These are phyloP conservation scores for Monosporozyma aquatica DNA, from an alignment of 805 yeast species.

Conservation along the genomic window DNA sequence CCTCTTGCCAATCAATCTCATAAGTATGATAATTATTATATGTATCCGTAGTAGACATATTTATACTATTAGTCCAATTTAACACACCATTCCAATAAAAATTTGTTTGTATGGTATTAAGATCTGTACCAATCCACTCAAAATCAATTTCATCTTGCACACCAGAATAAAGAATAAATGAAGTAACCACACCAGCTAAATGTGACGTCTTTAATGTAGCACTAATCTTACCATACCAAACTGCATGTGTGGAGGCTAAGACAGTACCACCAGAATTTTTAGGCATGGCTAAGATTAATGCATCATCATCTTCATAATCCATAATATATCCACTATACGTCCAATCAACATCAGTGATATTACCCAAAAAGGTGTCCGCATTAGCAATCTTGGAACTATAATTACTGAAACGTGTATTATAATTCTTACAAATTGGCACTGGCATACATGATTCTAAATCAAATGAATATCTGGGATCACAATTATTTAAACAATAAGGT, in stretches of 20 bases:
- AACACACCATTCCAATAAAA: constrained; percentile 68
- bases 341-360: constrained; percentile 61
- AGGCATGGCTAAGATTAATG: constrained; percentile 69
- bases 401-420: constrained; percentile 35
- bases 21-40: constrained; percentile 64
- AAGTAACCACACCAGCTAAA: constrained; percentile 72
- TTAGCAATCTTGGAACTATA: constrained; percentile 28
- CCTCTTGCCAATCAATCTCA: constrained; percentile 76
- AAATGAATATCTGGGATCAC: constrained; percentile 64
- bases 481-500: constrained; percentile 67
- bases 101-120: constrained; percentile 63
- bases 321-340: constrained; percentile 48
- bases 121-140: constrained; percentile 74
- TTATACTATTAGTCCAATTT: constrained; percentile 54
- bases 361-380: constrained; percentile 52
- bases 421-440: constrained; percentile 60
- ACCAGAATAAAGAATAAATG: constrained; percentile 72
- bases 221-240: constrained; percentile 82
- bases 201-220: constrained; percentile 66
- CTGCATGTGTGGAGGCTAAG: constrained; percentile 62
- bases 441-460: constrained; percentile 72
- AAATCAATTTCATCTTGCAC: constrained; percentile 86
- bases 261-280: constrained; percentile 67
- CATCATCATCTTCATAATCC: constrained; percentile 42
- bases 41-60: constrained; percentile 38